These are phyloP conservation scores for Tulasnella sp. DNA, from an alignment of 768 basidiomycete genomes.

Conservation along the genomic window DNA sequence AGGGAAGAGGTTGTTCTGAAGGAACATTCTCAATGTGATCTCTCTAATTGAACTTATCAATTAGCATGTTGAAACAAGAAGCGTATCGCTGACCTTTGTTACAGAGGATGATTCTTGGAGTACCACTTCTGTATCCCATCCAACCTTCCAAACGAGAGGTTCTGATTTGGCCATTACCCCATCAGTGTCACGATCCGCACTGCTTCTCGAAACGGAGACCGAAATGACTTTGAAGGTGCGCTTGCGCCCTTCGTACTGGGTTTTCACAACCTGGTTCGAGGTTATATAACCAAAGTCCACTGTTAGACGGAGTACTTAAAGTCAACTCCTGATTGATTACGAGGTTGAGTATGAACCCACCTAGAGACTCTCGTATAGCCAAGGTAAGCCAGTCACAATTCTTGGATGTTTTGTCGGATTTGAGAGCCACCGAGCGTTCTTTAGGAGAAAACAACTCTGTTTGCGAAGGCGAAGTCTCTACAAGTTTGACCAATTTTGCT, in stretches of 20 bases:
- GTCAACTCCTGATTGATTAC: slow-evolving; percentile 10
- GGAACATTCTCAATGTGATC: slow-evolving; percentile 25
- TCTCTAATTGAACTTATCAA: slow-evolving; percentile 25
- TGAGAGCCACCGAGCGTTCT: too few species aligned
- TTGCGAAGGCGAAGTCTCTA: too few species aligned
- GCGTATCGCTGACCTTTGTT: slow-evolving; percentile 13
- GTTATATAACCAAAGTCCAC: slow-evolving; percentile 64
- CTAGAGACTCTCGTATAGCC: slow-evolving; percentile 51
- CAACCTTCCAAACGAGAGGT: slow-evolving; percentile 43
- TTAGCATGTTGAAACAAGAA: slow-evolving; percentile 33
- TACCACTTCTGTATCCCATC: slow-evolving; percentile 52
- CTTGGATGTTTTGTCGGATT: background rate
- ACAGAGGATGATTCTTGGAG: slow-evolving; percentile 25
- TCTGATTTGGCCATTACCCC: background rate
- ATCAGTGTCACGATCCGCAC: slow-evolving; percentile 17
- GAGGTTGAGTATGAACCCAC: slow-evolving; percentile 30
- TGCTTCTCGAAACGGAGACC: slow-evolving; percentile 28
- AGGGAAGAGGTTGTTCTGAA: slow-evolving; percentile 23
- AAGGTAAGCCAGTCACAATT: slow-evolving; percentile 55
- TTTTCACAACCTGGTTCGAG: slow-evolving; percentile 44
- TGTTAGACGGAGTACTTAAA: slow-evolving; percentile 23
- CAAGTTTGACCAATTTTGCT: too few species aligned
- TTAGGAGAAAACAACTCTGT: too few species aligned
- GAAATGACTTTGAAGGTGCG: slow-evolving; percentile 46
- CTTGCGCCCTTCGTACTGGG: slow-evolving; percentile 45